Percentiles rank a stretch among this genome's conserved stretches.
These are phyloP conservation scores for Yamadazyma olivae DNA, from an alignment of 805 yeast species.

Conservation along the genomic window DNA sequence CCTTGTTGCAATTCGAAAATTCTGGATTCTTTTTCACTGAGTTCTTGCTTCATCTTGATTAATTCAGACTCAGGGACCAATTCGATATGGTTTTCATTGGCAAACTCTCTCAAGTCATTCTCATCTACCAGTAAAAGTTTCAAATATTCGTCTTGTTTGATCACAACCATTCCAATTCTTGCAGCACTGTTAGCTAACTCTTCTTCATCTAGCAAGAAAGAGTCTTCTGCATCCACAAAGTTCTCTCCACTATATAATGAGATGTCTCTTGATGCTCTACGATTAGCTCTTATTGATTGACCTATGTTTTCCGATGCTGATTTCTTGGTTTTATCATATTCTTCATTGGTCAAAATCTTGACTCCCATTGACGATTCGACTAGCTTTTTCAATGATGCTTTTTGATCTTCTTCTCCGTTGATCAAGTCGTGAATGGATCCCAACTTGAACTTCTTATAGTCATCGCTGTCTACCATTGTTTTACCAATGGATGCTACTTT, in stretches of 20 bases:
- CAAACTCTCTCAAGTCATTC: conserved; percentile 17
- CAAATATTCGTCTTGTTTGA: conserved; percentile 18
- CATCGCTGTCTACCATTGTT: conserved; percentile 13
- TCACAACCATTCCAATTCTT: conserved; percentile 22
- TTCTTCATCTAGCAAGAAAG: conserved; percentile 23
- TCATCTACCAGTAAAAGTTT: conserved; percentile 14
- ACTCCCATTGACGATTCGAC: conserved; percentile 2
- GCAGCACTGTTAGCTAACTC: conserved; percentile 25
- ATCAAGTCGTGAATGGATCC: conserved; percentile 3
- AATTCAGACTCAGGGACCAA: conserved; percentile 27
- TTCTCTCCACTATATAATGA: conserved; percentile 12
- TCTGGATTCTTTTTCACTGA: conserved; percentile 30
- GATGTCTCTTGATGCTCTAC: conserved; percentile 13
- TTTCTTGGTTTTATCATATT: conserved; percentile 3
- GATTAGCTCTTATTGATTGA: conserved; percentile 9
- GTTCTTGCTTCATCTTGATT: conserved; percentile 19
- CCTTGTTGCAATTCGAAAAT: conserved; percentile 15
- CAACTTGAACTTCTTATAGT: conserved; percentile 6
- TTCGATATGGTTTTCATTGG: conserved; percentile 17
- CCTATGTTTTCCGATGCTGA: conserved; percentile 10
- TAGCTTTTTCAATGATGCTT: background rate
- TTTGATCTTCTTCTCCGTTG: conserved; percentile 1
- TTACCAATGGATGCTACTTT: conserved; percentile 14
- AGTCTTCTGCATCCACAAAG: conserved; percentile 28
- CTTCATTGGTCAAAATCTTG: conserved; percentile 4